Conservation (phyloP, 768 basidiomycete genomes). For the Gloeophyllum trabeum region DNA sequence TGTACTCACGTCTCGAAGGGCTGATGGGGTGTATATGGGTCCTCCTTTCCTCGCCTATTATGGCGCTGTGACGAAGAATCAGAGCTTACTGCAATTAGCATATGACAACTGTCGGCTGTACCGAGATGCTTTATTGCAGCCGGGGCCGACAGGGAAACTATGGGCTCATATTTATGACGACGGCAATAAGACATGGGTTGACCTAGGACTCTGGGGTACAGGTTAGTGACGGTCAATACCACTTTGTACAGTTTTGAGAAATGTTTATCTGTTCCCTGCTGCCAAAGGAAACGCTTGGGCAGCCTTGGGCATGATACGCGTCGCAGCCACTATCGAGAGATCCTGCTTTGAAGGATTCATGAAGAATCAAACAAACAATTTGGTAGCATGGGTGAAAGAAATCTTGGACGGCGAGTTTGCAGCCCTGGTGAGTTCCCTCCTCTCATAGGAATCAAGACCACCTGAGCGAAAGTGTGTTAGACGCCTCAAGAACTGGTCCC, state of each 20-base stretch:
- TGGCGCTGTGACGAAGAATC: conserved; percentile 21
- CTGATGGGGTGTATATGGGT: conserved; percentile 30
- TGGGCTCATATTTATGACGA: conserved; percentile 23
- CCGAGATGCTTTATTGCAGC: conserved; percentile 19
- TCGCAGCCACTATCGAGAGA: conserved; percentile 24
- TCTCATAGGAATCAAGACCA: background rate
- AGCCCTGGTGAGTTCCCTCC: background rate
- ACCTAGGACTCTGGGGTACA: conserved; percentile 22
- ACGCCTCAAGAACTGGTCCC: conserved; percentile 21
- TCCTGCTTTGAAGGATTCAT: conserved; percentile 16
- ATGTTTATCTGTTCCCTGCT: background rate
- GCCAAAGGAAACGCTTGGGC: conserved; percentile 26
- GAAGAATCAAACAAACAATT: conserved; percentile 17
- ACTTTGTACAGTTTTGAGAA: no score
- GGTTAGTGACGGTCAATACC: no score
- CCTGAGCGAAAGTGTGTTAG: conserved; percentile 9
- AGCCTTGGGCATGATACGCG: conserved; percentile 26
- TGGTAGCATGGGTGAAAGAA: conserved; percentile 23
- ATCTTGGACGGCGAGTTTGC: conserved; percentile 17
- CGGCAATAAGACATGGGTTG: background rate
- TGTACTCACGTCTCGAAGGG: no score
- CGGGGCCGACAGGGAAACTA: conserved; percentile 19
- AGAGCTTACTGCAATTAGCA: conserved; percentile 24
- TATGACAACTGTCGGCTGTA: conserved; percentile 30
- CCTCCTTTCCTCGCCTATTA: conserved; percentile 33